A percentile compares a stretch with the other conserved stretches of the same genome.
These are phyloP conservation scores for Ustilago esculenta DNA, from an alignment of 1,284 basidiomycete species.

Conservation along the genomic window DNA sequence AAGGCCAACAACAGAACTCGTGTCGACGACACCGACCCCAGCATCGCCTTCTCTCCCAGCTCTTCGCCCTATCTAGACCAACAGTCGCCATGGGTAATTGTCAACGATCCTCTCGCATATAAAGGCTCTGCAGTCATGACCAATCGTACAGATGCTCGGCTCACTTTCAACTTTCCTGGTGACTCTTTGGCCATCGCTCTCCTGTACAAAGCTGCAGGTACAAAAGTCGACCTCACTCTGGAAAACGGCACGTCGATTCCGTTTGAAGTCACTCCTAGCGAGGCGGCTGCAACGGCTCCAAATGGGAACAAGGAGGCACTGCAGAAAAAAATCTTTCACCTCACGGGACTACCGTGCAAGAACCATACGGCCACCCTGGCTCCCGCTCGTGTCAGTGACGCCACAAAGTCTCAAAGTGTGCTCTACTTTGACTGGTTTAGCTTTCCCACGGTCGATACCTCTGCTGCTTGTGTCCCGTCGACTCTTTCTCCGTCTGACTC, in stretches of 20 bases:
- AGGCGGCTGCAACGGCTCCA: constrained; percentile 10
- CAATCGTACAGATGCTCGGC: not conserved
- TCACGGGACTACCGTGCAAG: constrained; percentile 9
- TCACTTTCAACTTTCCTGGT: constrained; percentile 22
- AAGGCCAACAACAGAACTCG: constrained; percentile 5
- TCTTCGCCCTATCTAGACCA: constrained; percentile 8
- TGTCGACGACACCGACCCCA: constrained; percentile 26
- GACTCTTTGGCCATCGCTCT: constrained; percentile 17
- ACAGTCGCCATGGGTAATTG: constrained; percentile 5
- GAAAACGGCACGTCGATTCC: constrained; percentile 15
- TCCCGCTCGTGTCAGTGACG: not conserved
- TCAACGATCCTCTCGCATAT: not conserved
- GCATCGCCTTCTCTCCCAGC: constrained; percentile 15
- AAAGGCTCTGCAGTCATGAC: constrained; percentile 18
- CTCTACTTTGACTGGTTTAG: constrained; percentile 31
- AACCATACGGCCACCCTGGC: constrained; percentile 25
- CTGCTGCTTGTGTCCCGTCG: constrained; percentile 1
- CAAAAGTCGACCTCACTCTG: constrained; percentile 8
- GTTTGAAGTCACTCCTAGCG: constrained; percentile 4
- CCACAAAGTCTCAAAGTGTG: not conserved
- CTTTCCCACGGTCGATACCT: constrained; percentile 1
- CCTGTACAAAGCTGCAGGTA: constrained; percentile 17
- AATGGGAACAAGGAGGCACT: constrained; percentile 3
- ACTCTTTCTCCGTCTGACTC: not conserved
- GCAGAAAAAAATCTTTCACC: constrained; percentile 21